Conservation (phyloP, 768 basidiomycete species). For the Austroboletus eburneus region DNA sequence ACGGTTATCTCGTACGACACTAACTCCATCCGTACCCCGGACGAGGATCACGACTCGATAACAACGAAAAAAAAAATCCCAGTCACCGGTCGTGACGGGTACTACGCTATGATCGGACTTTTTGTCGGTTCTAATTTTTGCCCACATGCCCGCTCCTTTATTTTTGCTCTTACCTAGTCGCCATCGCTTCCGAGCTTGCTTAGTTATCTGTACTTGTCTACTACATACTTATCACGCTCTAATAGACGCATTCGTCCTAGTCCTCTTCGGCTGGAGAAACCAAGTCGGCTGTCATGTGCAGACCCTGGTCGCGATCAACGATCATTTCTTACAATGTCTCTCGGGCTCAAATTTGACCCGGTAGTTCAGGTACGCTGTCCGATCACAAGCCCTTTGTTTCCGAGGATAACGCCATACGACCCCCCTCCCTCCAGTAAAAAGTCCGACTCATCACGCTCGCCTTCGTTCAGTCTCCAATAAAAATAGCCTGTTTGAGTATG, state of each 20-base stretch:
- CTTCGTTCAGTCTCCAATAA: too few species aligned
- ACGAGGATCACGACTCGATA: slow-evolving; percentile 30
- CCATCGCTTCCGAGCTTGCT: too few species aligned
- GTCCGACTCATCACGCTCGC: too few species aligned
- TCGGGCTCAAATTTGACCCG: too few species aligned
- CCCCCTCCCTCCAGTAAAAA: too few species aligned
- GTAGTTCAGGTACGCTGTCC: too few species aligned
- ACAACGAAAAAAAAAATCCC: neutral
- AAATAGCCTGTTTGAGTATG: too few species aligned
- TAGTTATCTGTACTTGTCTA: slow-evolving; percentile 15
- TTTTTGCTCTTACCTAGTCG: neutral
- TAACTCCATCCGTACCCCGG: slow-evolving; percentile 1
- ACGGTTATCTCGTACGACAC: slow-evolving; percentile 24
- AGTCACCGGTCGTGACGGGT: slow-evolving; percentile 7
- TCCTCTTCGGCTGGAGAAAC: too few species aligned
- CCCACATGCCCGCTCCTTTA: slow-evolving; percentile 1
- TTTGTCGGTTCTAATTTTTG: slow-evolving; percentile 7
- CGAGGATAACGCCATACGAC: too few species aligned
- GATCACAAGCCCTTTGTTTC: too few species aligned
- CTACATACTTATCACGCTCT: slow-evolving; percentile 6
- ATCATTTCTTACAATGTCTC: too few species aligned
- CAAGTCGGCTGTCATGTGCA: neutral
- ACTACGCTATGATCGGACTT: slow-evolving; percentile 10
- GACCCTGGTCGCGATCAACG: neutral
- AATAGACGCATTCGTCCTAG: too few species aligned